Evolutionary conservation across 495 filamentous ascomycete species (phyloP), one percentile per base, ranked within the genome.

Genomic region (Neurospora sp.): DNA sequence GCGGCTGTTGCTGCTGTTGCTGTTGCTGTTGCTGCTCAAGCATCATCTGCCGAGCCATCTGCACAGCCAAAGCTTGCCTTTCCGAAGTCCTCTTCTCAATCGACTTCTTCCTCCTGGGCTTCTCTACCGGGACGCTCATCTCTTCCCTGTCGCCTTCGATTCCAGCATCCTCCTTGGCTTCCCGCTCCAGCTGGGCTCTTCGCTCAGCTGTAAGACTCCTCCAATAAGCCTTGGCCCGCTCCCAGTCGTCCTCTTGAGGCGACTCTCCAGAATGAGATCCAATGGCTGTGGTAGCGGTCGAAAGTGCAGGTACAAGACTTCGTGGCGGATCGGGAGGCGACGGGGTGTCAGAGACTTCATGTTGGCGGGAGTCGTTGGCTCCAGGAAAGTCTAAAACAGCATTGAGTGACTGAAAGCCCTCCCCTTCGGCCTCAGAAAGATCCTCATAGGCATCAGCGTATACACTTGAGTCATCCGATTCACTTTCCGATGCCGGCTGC

Each of bases 371-470:
- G 69, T 6, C 59, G 5, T 34, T 90, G 88, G 70, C 86, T 89
- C 70, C 28, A 34, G 54, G 54, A 5, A 66, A 66, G 54, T 94
- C 90, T 3, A 96, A 86, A 59, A 97, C 90, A 37, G 94, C 94
- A 82, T 97, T 89, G 66, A 97, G 89, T 15, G 93, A 96, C 69
- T 91, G 87, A 81, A 94, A 97, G 0, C 91, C 92, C 75, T 90
- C 89, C 6, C 90, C 90, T 48, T 92, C 90, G 19, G 85, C 70
- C 37, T 94, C 89, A 0, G 87, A 85, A 2, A 92, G 82, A 71
- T 93, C 92, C 78, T 97, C 94, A 54, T 90, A 90, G 3, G 94
- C 94, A 85, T 97, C 94, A 77, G 92, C 96, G 80, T 95, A 97
- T 69, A 95, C 86, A 80, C 92, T 95, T 19, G 39, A 86, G 54